A percentile compares a stretch with the other conserved stretches of the same genome.
Evolutionary conservation across 352 stramenopile species (phyloP).

Genomic region (Aphanomyces stellatus): DNA sequence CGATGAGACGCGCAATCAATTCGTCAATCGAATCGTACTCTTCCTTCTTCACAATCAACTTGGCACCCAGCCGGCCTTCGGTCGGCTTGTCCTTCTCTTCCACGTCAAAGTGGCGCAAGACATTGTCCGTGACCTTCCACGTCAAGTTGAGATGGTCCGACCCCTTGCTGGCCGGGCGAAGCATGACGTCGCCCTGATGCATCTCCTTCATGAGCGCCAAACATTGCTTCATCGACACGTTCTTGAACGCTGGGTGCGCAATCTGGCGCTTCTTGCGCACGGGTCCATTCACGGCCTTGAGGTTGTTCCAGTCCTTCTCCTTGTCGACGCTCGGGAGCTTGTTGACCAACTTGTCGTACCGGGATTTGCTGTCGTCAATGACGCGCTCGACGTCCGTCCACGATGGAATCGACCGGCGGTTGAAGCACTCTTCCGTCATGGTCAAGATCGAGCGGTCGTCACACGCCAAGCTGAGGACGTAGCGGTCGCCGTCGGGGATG

Average conservation of each 20-base stretch:
- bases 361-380: conserved; percentile 53
- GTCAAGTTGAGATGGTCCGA: conserved; percentile 81
- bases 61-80: conserved; percentile 68
- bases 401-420: conserved; percentile 42
- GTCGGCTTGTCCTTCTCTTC: conserved; percentile 82
- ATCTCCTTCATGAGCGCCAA: conserved; percentile 79
- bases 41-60: conserved; percentile 82
- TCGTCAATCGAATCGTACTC: conserved; percentile 84
- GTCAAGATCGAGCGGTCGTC: conserved; percentile 64
- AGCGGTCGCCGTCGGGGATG: conserved; percentile 61
- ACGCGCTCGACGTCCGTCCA: conserved; percentile 49
- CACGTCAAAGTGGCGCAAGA: conserved; percentile 85
- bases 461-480: conserved; percentile 66
- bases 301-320: conserved; percentile 45
- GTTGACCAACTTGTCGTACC: conserved; percentile 72
- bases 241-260: conserved; percentile 74
- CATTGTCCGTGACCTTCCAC: conserved; percentile 82
- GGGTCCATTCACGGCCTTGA: conserved; percentile 20
- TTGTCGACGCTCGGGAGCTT: conserved; percentile 51
- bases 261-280: conserved; percentile 84
- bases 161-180: conserved; percentile 74
- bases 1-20: conserved; percentile 78
- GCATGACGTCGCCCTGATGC: conserved; percentile 70
- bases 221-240: conserved; percentile 74
- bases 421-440: conserved; percentile 57